Evolutionary conservation across 2,329 filamentous ascomycete species (phyloP), one percentile per base, ranked within the genome.

Genomic region (Phaeosphaeria sp.): DNA sequence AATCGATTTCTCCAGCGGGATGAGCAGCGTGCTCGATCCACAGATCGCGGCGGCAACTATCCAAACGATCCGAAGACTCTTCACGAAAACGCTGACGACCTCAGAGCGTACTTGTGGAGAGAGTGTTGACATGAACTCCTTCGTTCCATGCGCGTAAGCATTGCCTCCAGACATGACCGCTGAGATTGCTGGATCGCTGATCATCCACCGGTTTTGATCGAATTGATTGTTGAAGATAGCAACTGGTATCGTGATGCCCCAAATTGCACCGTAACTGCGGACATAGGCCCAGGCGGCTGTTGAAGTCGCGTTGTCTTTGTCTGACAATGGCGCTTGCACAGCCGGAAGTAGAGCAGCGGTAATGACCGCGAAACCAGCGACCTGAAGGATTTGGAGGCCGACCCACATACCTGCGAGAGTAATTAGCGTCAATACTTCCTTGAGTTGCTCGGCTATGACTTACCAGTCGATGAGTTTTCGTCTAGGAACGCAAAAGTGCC

Each of bases 401-500:
- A 44, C 42, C 42, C 42, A 44, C 22, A 40, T 40, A 40, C 36
- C n/a, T 40, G 36, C 4, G 5, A 15, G 36, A 27, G 8, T 8
- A 8, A 27, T 27, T 27, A 27, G 25, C 25, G 5, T 27, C 25
- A 27, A 27, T 27, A 8, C 25, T 27, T 27, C 8, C 25, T 27
- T 8, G 25, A 27, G 25, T 27, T 27, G 25, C 5, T 8, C n/a
- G 13, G 36, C 36, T 40, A 11, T 40, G 36, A 27, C 25, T 39
- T 17, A 21, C 48, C 60, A n/a, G 49, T 63, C 4, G 49, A 40
- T 3, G 56, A 49, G 2, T 45, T 40, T n/a, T 33, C 30, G 44
- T 67, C 57, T 2, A 66, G 33, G 13, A 53, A 3, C 9, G 45
- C 22, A 24, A 60, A 57, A 4, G 42, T 22, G 5, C 63, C 64